Percentiles rank a stretch among this genome's conserved stretches.
phyloP scores from a whole-genome alignment of 2,329 filamentous ascomycete species.

The Alternaria sp. region DNA sequence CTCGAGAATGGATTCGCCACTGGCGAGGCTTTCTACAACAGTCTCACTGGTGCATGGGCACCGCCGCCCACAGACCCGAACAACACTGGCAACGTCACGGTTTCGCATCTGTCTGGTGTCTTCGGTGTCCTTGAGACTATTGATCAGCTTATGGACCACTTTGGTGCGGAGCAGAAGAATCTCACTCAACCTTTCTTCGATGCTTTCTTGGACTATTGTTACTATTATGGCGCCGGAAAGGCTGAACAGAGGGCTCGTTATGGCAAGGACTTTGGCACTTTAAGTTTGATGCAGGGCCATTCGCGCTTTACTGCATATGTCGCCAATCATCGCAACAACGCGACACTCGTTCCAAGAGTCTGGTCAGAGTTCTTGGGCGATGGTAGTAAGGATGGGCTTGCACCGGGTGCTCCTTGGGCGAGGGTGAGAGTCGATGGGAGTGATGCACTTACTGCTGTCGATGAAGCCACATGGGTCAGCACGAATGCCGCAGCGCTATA shows the following conservation, averaged over 20 bases:
- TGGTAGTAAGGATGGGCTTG: constrained; percentile 39
- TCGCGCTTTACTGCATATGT: constrained; percentile 65
- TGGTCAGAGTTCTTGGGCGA: constrained; percentile 62
- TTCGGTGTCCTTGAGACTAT: constrained; percentile 66
- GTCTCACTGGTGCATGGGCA: constrained; percentile 56
- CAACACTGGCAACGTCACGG: constrained; percentile 59
- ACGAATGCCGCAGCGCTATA: constrained; percentile 65
- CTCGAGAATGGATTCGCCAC: constrained; percentile 67
- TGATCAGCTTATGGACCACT: constrained; percentile 61
- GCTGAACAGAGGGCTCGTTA: constrained; percentile 62
- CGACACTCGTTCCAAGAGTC: constrained; percentile 57
- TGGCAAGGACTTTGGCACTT: constrained; percentile 54
- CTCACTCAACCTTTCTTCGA: constrained; percentile 59
- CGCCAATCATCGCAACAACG: constrained; percentile 53
- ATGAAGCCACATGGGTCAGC: constrained; percentile 64
- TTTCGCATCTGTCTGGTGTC: constrained; percentile 64
- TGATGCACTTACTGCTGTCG: constrained; percentile 55
- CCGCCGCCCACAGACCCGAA: constrained; percentile 61
- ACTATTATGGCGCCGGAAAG: constrained; percentile 60
- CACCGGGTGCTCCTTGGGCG: constrained; percentile 54
- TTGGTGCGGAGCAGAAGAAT: constrained; percentile 41
- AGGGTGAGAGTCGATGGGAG: constrained; percentile 53
- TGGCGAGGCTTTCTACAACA: constrained; percentile 60
- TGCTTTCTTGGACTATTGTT: constrained; percentile 66
- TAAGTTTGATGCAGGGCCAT: constrained; percentile 62